These are phyloP conservation scores for Brassica cretica DNA, from an alignment of 345 rosid species.

Conservation along the genomic window DNA sequence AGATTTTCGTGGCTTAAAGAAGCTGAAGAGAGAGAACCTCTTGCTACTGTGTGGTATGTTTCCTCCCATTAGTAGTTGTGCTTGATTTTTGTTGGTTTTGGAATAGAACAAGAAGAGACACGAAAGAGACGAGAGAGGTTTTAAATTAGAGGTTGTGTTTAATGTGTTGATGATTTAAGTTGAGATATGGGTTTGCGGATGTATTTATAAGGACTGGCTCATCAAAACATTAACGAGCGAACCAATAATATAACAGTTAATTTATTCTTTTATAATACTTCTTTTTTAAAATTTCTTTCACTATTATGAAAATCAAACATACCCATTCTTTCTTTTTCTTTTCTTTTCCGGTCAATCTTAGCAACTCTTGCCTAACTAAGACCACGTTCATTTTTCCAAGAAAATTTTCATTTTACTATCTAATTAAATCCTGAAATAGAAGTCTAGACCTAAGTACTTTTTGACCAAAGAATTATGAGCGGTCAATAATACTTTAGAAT, in stretches of 20 bases:
- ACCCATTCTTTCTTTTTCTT: conserved; percentile 11
- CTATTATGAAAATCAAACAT: conserved; percentile 8
- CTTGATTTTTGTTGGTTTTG: background rate
- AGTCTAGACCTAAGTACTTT: background rate
- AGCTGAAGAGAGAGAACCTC: background rate
- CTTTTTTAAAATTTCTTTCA: background rate
- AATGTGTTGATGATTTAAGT: background rate
- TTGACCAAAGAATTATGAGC: background rate
- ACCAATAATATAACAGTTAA: background rate
- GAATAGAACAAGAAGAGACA: background rate
- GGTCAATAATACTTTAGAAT: background rate
- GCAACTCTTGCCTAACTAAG: conserved; percentile 36
- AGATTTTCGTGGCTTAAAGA: background rate
- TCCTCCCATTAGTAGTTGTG: background rate
- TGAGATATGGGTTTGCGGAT: background rate
- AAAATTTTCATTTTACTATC: background rate
- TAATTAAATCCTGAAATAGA: background rate
- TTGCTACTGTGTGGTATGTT: background rate
- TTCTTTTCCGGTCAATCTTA: conserved; percentile 1
- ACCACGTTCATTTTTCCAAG: conserved; percentile 16
- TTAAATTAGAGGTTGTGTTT: background rate
- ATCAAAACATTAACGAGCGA: background rate
- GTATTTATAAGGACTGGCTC: background rate
- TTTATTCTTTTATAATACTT: background rate
- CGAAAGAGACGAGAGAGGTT: background rate